A percentile compares a stretch with the other conserved stretches of the same genome.
Conservation (phyloP, 2,329 filamentous ascomycete species). For the Venturia asperata region DNA sequence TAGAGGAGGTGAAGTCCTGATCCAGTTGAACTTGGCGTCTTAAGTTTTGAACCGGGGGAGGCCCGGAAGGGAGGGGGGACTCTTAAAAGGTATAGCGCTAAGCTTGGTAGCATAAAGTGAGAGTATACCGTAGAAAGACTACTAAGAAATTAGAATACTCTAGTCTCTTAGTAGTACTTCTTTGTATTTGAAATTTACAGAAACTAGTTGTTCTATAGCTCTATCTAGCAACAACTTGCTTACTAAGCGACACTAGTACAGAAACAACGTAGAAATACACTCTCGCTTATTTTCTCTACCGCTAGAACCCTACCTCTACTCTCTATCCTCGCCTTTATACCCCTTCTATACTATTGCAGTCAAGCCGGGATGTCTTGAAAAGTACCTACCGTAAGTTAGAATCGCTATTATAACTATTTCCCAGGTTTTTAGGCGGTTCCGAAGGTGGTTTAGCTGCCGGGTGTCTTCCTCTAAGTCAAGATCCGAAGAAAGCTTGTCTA, state of each 20-base stretch:
- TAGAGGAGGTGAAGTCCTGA: too few species aligned
- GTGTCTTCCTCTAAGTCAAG: not conserved
- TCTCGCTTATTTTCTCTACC: not conserved
- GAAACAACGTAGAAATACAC: not conserved
- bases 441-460: not conserved
- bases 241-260: not conserved
- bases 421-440: not conserved
- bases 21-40: too few species aligned
- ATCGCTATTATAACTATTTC: not conserved
- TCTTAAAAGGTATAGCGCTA: too few species aligned
- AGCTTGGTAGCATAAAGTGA: too few species aligned
- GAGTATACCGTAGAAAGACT: too few species aligned
- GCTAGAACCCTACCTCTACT: constrained; percentile 2
- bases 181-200: too few species aligned
- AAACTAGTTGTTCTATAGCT: too few species aligned
- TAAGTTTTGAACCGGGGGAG: too few species aligned
- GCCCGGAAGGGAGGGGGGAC: too few species aligned
- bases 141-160: too few species aligned
- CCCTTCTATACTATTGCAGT: not conserved
- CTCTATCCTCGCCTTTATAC: not conserved
- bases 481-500: not conserved
- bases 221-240: not conserved
- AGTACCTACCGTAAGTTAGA: constrained; percentile 10
- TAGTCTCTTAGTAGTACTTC: too few species aligned
- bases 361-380: not conserved